These are phyloP conservation scores for Aeschynomene evenia DNA, from an alignment of 306 rosid species.

Conservation along the genomic window DNA sequence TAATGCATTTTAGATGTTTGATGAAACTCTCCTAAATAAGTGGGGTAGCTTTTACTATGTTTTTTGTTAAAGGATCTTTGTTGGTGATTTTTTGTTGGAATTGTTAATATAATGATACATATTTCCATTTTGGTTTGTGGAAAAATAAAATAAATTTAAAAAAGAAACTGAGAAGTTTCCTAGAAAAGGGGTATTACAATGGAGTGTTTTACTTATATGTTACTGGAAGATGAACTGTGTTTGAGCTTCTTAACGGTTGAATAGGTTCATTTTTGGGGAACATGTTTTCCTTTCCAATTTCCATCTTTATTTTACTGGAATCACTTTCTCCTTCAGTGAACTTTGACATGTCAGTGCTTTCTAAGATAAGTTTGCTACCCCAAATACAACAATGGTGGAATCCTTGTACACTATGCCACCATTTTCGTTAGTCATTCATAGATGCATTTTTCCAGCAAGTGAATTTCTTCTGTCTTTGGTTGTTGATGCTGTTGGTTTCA, in stretches of 20 bases:
- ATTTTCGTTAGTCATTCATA: constrained; percentile 10
- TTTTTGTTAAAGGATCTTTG: constrained; percentile 3
- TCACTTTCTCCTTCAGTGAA: constrained; percentile 22
- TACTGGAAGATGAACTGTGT: constrained; percentile 7
- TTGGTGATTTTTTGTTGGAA: constrained; percentile 21
- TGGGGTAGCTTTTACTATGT: constrained; percentile 12
- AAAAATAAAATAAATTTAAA: not conserved
- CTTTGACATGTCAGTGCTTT: constrained; percentile 12
- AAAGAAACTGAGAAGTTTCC: constrained; percentile 4
- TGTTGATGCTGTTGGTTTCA: constrained; percentile 7
- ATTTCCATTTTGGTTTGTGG: constrained; percentile 30
- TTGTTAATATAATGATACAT: constrained; percentile 22
- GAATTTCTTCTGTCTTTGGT: constrained; percentile 1
- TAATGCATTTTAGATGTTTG: constrained; percentile 26
- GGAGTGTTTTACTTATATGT: constrained; percentile 20
- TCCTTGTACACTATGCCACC: not conserved
- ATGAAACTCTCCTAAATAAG: constrained; percentile 21
- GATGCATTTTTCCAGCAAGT: constrained; percentile 10
- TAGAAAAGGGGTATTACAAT: constrained; percentile 17
- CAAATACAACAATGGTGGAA: not conserved
- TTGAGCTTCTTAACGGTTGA: constrained; percentile 33
- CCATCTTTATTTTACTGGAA: constrained; percentile 15
- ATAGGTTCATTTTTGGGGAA: constrained; percentile 22
- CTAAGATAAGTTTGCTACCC: not conserved
- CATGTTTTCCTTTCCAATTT: not conserved